A percentile compares a stretch with the other conserved stretches of the same genome.
Conservation (phyloP, 306 rosid genomes). For the barrel medic (Medicago truncatula) region DNA sequence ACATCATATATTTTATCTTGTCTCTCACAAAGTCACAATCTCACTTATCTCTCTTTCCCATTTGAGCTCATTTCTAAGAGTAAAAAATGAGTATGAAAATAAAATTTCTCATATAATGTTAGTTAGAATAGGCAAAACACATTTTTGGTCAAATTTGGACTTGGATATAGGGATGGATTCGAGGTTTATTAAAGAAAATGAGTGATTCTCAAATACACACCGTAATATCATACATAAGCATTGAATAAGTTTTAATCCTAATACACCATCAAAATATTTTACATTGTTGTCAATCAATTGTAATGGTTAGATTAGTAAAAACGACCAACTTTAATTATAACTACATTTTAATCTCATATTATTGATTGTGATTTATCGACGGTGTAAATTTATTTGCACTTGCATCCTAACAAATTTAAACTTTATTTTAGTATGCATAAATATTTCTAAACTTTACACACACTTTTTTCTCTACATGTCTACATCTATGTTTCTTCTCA, state of each 20-base stretch:
- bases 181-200: not conserved
- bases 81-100: not conserved
- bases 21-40: not conserved
- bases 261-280: too few species aligned
- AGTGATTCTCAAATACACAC: not conserved
- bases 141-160: too few species aligned
- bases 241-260: too few species aligned
- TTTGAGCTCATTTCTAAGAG: not conserved
- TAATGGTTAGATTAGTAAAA: too few species aligned
- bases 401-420: too few species aligned
- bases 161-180: too few species aligned
- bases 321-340: too few species aligned
- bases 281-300: too few species aligned
- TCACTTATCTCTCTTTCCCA: not conserved
- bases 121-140: not conserved
- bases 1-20: not conserved
- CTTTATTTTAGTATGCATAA: not conserved
- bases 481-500: not conserved
- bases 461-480: not conserved
- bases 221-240: too few species aligned
- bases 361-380: too few species aligned
- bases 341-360: too few species aligned
- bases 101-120: constrained; percentile 4
- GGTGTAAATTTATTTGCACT: too few species aligned
- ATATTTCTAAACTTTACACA: not conserved